A percentile compares a stretch with the other conserved stretches of the same genome.
Conservation (phyloP, 2,329 filamentous ascomycete species). For the Colletotrichum eleusines region DNA sequence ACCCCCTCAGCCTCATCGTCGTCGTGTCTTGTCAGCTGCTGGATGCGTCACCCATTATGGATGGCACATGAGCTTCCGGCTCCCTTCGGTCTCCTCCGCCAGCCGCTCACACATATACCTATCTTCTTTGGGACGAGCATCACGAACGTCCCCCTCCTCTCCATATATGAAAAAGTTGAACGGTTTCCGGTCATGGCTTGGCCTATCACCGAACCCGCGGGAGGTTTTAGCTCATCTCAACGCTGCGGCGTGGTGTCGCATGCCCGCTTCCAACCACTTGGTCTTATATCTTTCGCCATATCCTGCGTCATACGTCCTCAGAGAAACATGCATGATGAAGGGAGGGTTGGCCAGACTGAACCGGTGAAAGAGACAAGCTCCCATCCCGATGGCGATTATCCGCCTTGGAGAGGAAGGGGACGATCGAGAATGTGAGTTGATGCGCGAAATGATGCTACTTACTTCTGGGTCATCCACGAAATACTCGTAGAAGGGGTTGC, state of each 20-base stretch:
- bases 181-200: constrained; percentile 1
- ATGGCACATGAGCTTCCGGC: constrained; percentile 10
- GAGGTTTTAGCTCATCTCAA: not conserved
- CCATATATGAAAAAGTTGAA: not conserved
- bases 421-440: not conserved
- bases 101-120: not conserved
- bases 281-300: constrained; percentile 5
- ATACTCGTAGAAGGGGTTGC: constrained; percentile 33
- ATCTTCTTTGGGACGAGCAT: not conserved
- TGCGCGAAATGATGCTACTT: constrained; percentile 20
- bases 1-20: constrained; percentile 9
- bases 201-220: not conserved
- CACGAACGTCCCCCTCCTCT: not conserved
- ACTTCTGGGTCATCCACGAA: constrained; percentile 35
- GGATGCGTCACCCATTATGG: constrained; percentile 18
- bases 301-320: not conserved
- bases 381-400: not conserved
- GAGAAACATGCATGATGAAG: not conserved
- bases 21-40: constrained; percentile 16
- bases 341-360: not conserved
- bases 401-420: constrained; percentile 1
- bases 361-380: not conserved
- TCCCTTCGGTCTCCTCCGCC: not conserved
- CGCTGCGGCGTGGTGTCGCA: constrained; percentile 3
- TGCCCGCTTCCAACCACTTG: constrained; percentile 27